These are phyloP conservation scores for Calonectria hawksworthii DNA, from an alignment of 2,329 filamentous ascomycete genomes.

Conservation along the genomic window DNA sequence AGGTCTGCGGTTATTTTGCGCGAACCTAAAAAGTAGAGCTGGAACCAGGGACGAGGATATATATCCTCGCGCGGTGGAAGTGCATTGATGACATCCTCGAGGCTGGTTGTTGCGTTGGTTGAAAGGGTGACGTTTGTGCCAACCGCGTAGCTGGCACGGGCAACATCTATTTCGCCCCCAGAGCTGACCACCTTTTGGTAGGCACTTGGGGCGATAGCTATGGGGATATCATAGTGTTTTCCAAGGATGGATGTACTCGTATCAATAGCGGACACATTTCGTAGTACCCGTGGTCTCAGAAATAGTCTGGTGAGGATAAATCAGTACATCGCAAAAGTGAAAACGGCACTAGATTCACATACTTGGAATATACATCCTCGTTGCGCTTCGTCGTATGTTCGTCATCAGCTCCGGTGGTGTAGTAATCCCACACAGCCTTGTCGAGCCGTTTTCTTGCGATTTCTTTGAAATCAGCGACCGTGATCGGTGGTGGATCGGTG, in stretches of 20 bases:
- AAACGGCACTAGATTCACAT: not conserved
- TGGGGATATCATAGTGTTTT: slow-evolving; percentile 38
- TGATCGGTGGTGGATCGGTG: slow-evolving; percentile 21
- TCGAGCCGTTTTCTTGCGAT: slow-evolving; percentile 30
- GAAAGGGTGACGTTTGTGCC: slow-evolving; percentile 46
- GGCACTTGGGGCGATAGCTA: slow-evolving; percentile 49
- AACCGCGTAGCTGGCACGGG: slow-evolving; percentile 40
- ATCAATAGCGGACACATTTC: slow-evolving; percentile 38
- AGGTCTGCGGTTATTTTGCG: slow-evolving; percentile 36
- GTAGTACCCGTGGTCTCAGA: slow-evolving; percentile 29
- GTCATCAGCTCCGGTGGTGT: slow-evolving; percentile 41
- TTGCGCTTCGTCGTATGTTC: slow-evolving; percentile 38
- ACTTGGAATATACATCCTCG: slow-evolving; percentile 33
- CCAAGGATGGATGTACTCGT: slow-evolving; percentile 28
- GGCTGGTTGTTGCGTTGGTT: slow-evolving; percentile 43
- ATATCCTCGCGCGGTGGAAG: slow-evolving; percentile 24
- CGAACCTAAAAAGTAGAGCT: slow-evolving; percentile 24
- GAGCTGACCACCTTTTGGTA: slow-evolving; percentile 47
- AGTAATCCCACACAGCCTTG: slow-evolving; percentile 39
- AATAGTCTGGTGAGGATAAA: not conserved
- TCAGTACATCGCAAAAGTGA: not conserved
- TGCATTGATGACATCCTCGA: slow-evolving; percentile 46
- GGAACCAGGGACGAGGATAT: slow-evolving; percentile 39
- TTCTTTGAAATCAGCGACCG: slow-evolving; percentile 31
- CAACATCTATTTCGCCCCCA: slow-evolving; percentile 47